Conservation (phyloP, 2,329 filamentous ascomycete species). For the Penicillium occitanis region DNA sequence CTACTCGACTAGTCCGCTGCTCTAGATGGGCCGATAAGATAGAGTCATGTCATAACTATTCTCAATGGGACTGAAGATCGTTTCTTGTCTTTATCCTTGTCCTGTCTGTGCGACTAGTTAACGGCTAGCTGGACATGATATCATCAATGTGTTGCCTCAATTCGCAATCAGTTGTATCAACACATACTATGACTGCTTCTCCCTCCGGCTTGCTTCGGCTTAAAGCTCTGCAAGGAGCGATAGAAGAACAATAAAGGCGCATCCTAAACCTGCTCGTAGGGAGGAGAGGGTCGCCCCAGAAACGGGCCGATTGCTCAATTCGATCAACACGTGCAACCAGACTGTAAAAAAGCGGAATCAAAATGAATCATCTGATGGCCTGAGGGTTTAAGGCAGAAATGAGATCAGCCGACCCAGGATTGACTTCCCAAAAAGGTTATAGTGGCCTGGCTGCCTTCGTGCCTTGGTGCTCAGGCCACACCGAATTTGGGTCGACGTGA, state of each 20-base stretch:
- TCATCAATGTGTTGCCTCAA: not conserved
- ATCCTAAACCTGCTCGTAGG: not conserved
- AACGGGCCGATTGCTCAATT: not conserved
- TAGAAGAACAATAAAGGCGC: not conserved
- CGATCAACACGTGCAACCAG: not conserved
- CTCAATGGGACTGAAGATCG: not conserved
- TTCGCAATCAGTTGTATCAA: not conserved
- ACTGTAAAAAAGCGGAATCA: not conserved
- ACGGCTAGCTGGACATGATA: not conserved
- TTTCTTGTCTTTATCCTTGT: not conserved
- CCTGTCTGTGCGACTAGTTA: not conserved
- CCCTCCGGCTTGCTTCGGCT: not conserved
- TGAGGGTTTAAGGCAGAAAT: not conserved
- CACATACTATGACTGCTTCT: not conserved
- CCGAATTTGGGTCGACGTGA: not conserved
- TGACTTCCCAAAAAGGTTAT: slow-evolving; percentile 17
- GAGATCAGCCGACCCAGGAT: slow-evolving; percentile 4
- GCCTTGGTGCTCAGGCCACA: slow-evolving; percentile 19
- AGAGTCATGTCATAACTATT: slow-evolving; percentile 8
- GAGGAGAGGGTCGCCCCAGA: not conserved
- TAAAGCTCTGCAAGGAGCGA: slow-evolving; percentile 5
- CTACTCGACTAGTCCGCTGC: not conserved
- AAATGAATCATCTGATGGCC: not conserved
- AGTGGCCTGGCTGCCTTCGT: slow-evolving; percentile 16
- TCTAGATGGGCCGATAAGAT: slow-evolving; percentile 16